A percentile compares a stretch with the other conserved stretches of the same genome.
Conservation (phyloP, 805 yeast genomes). For the Wickerhamomyces hampshirensis region DNA sequence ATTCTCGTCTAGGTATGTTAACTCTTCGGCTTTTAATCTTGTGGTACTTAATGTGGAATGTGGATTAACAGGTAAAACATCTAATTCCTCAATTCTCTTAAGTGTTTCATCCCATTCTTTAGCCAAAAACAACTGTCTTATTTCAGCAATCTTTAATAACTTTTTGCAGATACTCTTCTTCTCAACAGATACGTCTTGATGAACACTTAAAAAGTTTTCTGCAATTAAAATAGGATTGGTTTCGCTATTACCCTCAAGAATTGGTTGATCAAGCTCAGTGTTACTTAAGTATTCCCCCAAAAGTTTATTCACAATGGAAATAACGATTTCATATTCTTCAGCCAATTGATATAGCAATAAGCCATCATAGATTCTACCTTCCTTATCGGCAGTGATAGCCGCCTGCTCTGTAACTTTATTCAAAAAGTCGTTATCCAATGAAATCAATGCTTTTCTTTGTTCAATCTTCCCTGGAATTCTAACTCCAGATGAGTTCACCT, state of each 20-base stretch:
- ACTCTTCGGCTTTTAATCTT: slow-evolving; percentile 66
- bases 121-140: slow-evolving; percentile 53
- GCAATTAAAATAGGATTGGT: slow-evolving; percentile 37
- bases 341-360: slow-evolving; percentile 81
- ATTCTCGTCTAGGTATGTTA: slow-evolving; percentile 59
- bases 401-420: slow-evolving; percentile 76
- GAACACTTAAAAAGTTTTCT: slow-evolving; percentile 34
- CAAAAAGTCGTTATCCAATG: slow-evolving; percentile 57
- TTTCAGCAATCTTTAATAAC: slow-evolving; percentile 61
- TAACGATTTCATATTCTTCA: slow-evolving; percentile 80
- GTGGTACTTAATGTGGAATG: slow-evolving; percentile 31
- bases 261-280: slow-evolving; percentile 60
- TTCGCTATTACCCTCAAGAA: slow-evolving; percentile 35
- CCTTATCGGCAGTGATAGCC: slow-evolving; percentile 84
- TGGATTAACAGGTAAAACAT: slow-evolving; percentile 57
- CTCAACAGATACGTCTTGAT: slow-evolving; percentile 55
- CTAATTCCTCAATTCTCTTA: slow-evolving; percentile 50
- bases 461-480: slow-evolving; percentile 83
- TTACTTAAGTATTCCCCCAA: slow-evolving; percentile 74
- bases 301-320: slow-evolving; percentile 65
- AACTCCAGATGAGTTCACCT: slow-evolving; percentile 69
- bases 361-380: slow-evolving; percentile 84
- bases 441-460: slow-evolving; percentile 61
- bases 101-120: slow-evolving; percentile 59
- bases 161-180: slow-evolving; percentile 62